Evolutionary conservation across 257 asterid genomes (phyloP), one percentile per base, ranked within the genome.

Genomic region (Primulina tabacum): DNA sequence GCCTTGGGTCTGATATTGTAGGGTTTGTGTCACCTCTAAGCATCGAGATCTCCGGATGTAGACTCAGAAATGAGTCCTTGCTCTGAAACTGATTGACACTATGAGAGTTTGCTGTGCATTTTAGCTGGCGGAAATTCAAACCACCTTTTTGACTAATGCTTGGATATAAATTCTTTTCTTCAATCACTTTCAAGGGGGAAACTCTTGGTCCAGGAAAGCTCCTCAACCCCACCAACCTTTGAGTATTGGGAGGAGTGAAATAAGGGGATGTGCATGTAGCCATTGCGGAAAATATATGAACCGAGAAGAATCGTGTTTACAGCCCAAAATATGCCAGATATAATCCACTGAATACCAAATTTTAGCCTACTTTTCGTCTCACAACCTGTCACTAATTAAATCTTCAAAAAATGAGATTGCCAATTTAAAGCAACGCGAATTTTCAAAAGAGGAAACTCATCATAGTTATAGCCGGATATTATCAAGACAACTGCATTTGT

Each of bases 11-110:
- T 65, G 83, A 29, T 35, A 76, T 34, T 4, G 83, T 79, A 61
- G 73, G 73, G 73, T 71, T 83, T 7, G 84, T 67, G 77, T 88
- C 96, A 20, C 98, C 98, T 77, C 93, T 79, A 64, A 92, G 96
- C 90, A 92, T 53, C 0, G 96, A 82, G 67, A 90, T 77, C 86
- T 92, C 98, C 0, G 97, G 96, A 74, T 90, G 98, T 24, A 85
- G 80, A 82, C 87, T 88, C 69, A 90, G 87, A 79, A 89, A 90
- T 1, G 92, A 82, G 55, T 88, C 96, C 81, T 82, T 88, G 53
- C 76, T 83, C 47, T 81, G 82, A 76, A 83, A 83, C 21, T 87
- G 85, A 69, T 80, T 77, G 35, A 84, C 71, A 73, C 81, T 81
- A 61, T 87, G 90, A 8, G 96, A 85, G 75, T 79, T 86, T 29